Base-by-base conservation (phyloP, 768 basidiomycete genomes). In the Pisolithus orientalis region DNA sequence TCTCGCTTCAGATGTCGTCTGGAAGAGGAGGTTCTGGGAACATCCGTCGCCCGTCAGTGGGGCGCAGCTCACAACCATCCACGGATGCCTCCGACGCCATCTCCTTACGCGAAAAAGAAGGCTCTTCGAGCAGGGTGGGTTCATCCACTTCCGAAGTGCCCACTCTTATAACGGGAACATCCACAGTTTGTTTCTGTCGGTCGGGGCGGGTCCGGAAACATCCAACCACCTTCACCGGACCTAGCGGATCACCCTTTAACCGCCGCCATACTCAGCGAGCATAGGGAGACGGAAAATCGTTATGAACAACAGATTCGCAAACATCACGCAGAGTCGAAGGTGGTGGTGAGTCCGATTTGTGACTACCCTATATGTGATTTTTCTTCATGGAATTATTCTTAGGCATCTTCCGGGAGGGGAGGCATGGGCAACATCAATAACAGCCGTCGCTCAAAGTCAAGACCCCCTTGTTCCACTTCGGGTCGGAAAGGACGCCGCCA, bases 371-470 rank as follows among this genome's bases (percentile, higher is more conserved):
- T 6, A 32, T 43, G 5, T 48, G 28, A 3, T 17, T 28, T 21
- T 48, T 4, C 34, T 45, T 21, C n/a, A 21, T 21, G 21, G 39
- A 11, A 14, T 37, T 24, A 14, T 34, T 5, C 10, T 7, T 31
- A 65, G 65, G 59, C 44, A 21, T 65, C 65, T 28, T 66, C 58
- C 1, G 64, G 64, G 13, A 58, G 65, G 10, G 64, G 64, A 3
- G 64, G 64, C 3, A 56, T 55, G 2, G 64, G 64, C 13, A 65
- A 65, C n/a, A 65, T 65, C 49, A 57, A 50, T 4, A 43, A 54
- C 27, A 55, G 39, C 31, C 54, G 48, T 10, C 57, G 56, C 10
- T 53, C 47, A 8, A 43, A 31, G 11, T 57, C 58, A 1, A 60
- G 50, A 1, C 10, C 34, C 5, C 0, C 31, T 2, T n/a, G 54